Conservation (phyloP, 2,329 filamentous ascomycete genomes). For the Leptographium lundbergii region DNA sequence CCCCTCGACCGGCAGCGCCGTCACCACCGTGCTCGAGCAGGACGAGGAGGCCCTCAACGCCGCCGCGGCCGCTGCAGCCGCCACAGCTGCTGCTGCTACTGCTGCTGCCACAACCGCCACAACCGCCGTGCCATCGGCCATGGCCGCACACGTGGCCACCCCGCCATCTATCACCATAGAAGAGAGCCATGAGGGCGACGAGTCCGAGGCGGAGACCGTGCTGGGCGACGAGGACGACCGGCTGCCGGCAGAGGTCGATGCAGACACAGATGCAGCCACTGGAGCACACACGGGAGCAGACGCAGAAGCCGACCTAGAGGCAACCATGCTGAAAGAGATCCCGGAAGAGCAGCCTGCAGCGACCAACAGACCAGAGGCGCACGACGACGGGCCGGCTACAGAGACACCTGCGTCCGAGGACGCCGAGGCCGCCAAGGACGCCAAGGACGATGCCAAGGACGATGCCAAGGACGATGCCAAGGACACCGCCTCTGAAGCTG, state of each 20-base stretch:
- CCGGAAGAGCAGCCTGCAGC: background rate
- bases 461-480: background rate
- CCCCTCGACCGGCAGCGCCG: conserved; percentile 64
- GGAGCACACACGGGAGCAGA: no score
- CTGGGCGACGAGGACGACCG: conserved; percentile 16
- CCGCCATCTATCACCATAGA: conserved; percentile 24
- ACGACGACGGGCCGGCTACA: background rate
- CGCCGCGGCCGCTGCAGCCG: conserved; percentile 29
- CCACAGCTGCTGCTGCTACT: conserved; percentile 27
- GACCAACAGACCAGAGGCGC: background rate
- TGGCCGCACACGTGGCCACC: background rate
- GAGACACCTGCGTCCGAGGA: background rate
- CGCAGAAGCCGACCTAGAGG: background rate
- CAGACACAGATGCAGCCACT: background rate
- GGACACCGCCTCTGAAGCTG: background rate
- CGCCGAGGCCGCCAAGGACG: background rate
- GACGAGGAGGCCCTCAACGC: conserved; percentile 56
- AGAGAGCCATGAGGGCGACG: conserved; percentile 37
- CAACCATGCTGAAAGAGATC: no score
- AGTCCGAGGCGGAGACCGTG: conserved; percentile 25
- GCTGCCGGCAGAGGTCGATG: background rate
- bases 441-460: background rate
- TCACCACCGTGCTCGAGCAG: conserved; percentile 72
- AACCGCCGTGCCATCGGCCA: background rate
- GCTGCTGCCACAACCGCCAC: conserved; percentile 24